Evolutionary conservation across 352 stramenopile genomes (phyloP), one percentile per base, ranked within the genome.

Genomic region (Phytopythium ostracodes): DNA sequence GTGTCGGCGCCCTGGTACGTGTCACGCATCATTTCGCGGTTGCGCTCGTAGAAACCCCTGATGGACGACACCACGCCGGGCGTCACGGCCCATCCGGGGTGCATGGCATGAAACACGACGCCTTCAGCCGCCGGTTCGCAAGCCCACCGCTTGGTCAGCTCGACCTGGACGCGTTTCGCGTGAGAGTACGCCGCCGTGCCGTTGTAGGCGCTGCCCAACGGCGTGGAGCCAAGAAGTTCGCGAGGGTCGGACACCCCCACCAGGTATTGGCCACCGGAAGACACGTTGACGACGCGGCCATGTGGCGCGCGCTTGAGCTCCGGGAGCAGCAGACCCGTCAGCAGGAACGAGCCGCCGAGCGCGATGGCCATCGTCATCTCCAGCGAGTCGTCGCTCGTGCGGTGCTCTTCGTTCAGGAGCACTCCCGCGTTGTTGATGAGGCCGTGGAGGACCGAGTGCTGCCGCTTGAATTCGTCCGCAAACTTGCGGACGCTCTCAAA

Each of bases 381-480:
- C 8, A 74, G 51, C 51, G 29, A 56, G 8, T 71, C 71, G 25
- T 73, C 61, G 18, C 62, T 43, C 17, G 68, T 71, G 27, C 71
- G 66, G 11, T 56, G 60, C 38, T 79, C 72, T 17, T 79, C 62
- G 17, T 77, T 71, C 31, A 79, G 69, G 11, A 86, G 60, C 54
- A 68, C 66, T 38, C 76, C 76, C 22, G 74, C 73, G 62, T 86
- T 86, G 69, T 86, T 86, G 51, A 86, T 71, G 1, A 86, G 62
- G 6, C 65, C 74, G 22, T 81, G 65, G 5, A 86, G 56, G 20
- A 64, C 63, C 2, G 17, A 18, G 29, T 79, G 40, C 24, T 70
- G 50, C 25, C 60, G 44, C 2, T 38, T 35, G 33, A 83, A 77
- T 35, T 59, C 57, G 11, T 68, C 64, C 1, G 64, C 73, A 50